Evolutionary conservation across 1,139 yeast species (phyloP), one percentile per base, ranked within the genome.

Genomic region (Candida sp.): DNA sequence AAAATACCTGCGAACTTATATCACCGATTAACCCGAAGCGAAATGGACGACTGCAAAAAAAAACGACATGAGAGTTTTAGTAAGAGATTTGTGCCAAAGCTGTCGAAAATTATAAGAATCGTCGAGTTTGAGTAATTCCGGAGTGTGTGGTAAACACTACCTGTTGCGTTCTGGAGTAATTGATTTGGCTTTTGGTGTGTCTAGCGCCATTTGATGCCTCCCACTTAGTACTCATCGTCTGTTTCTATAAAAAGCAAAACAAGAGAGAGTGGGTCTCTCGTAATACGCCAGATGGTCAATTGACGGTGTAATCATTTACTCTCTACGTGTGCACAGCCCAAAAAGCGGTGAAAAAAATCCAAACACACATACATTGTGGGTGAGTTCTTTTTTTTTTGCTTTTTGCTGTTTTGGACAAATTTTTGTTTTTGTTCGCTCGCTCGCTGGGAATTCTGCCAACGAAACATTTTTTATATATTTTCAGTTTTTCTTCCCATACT

Each of bases 401-500:
- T 11, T 23, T 17, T 17, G 17, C 17, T 17, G 17, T 17, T 17
- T 17, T 17, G 17, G 17, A 17, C 27, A 4, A 25, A n/a, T 45
- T 49, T 47, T 33, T 37, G 43, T 49, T 46, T 40, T 30, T 44
- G 37, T 45, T 46, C 38, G 22, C 40, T 30, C 41, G 39, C 44
- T 39, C 44, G 35, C 39, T 32, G 30, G 33, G 12, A 11, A 34
- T 34, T 34, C 40, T 43, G 46, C 46, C 46, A 43, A 43, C 46
- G 42, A 40, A 35, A 42, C 55, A 50, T 46, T 38, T 38, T 38
- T 38, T 38, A 38, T 38, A 38, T 38, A 38, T 26, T 38, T 38
- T 26, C 42, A 38, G 17, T 52, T 53, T 54, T 57, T 54, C 53
- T 55, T 55, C 53, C 47, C 48, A 26, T 50, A 32, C 22, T 38